Base-by-base conservation (phyloP, 495 filamentous ascomycete species). In the Aspergillus cristatus region DNA sequence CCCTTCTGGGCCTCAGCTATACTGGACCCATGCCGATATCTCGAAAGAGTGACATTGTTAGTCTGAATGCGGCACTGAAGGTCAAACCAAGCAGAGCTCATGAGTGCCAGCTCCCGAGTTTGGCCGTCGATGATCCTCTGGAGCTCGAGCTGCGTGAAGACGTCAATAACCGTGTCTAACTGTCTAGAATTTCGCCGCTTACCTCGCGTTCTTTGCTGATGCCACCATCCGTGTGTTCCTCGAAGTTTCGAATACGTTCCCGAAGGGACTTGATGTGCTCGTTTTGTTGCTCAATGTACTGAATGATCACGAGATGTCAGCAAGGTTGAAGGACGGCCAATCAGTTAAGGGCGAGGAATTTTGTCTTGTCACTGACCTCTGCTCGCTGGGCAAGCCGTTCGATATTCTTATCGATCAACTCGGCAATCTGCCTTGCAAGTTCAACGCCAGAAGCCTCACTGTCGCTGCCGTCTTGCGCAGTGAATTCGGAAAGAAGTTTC, bases 41-140 rank as follows among this genome's bases (percentile, higher is more conserved):
- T 57, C 5, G 65, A 65, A 32, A 65, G 53, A 14, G 82, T 77
- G 33, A 94, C 82, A 46, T 82, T 86, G 60, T 89, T 94, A 60
- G 82, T 88, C 63, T 96, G 89, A 43, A 94, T 57, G 28, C 90
- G 72, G 50, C 74, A 78, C 11, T 86, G 74, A 28, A 96, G 73
- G 47, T 95, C 86, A 60, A 94, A 94, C 85, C 86, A 98, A 8
- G 91, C 89, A 3, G 81, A 88, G 20, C 81, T 70, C 42, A 98
- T 86, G 58, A 97, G 76, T 35, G 67, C 68, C 45, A 88, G 85
- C 61, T 98, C 91, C 40, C 83, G 79, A 13, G 59, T 46, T 54
- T 84, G 75, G 31, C 86, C 70, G 40, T 81, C 82, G 47, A 81
- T 79, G 43, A 77, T 78, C 39, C 68, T 62, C 41, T 79, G 64